Conservation (phyloP, 768 basidiomycete species). For the Phlebiopsis flavidoalba region DNA sequence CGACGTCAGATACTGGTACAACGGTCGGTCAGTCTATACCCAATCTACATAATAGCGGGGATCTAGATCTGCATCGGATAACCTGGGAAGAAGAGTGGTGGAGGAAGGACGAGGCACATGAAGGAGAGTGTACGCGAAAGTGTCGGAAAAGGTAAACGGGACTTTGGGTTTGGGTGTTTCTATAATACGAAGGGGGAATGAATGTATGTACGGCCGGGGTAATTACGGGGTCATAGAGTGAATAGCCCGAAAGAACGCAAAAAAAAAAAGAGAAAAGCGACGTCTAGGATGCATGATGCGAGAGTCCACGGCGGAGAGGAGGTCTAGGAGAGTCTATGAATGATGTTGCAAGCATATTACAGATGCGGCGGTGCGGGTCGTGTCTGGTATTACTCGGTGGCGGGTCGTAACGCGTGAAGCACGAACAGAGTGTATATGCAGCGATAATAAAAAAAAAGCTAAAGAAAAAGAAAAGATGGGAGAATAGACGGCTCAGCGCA, state of each 20-base stretch:
- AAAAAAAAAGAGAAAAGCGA: background rate
- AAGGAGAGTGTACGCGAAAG: too few relatives aligned
- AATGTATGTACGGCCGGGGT: background rate
- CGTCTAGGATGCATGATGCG: slow-evolving; percentile 9
- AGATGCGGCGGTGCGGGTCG: slow-evolving; percentile 6
- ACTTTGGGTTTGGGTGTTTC: too few relatives aligned
- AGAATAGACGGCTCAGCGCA: slow-evolving; percentile 3
- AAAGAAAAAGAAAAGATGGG: background rate
- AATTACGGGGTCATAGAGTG: background rate
- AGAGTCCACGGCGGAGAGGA: slow-evolving; percentile 8
- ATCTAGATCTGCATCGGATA: background rate
- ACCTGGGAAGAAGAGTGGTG: background rate
- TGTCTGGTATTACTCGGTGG: slow-evolving; percentile 4
- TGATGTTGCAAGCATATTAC: slow-evolving; percentile 3
- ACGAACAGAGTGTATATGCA: background rate
- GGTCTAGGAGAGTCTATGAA: slow-evolving; percentile 8
- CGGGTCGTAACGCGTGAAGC: background rate
- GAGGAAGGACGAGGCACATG: background rate
- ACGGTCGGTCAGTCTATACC: too few relatives aligned
- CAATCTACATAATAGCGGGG: too few relatives aligned
- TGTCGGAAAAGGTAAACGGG: too few relatives aligned
- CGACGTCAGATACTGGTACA: too few relatives aligned
- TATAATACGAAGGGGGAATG: too few relatives aligned
- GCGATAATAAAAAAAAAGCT: background rate
- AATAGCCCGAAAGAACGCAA: background rate